Base-by-base conservation (phyloP, 306 rosid genomes). In the Purshia tridentata region DNA sequence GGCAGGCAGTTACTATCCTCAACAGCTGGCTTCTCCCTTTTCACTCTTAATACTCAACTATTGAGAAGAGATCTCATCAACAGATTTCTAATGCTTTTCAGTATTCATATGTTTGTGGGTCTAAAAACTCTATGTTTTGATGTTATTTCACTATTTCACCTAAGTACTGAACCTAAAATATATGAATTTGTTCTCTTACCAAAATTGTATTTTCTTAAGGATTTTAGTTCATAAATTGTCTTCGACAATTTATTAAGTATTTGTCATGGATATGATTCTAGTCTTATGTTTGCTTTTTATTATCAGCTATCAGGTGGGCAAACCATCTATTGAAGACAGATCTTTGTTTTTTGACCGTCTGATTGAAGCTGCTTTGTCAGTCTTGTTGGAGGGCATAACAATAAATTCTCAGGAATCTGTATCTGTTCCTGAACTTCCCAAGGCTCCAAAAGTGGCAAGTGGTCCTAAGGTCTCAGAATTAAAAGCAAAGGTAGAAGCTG, bases 381-480 rank as follows among this genome's bases (percentile, higher is more conserved):
- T 91, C 78, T 73, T 87, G 80, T 51, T 77, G 72, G 97, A 84
- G 84, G 75, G 81, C 70, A 86, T 76, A 76, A 75, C 85, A 45
- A 83, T 85, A 81, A 89, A 82, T 29, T 77, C 88, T 61, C 86
- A 64, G 69, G 82, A 82, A 55, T 66, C 84, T 52, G 76, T 70
- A 68, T 64, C 84, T 74, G 75, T 76, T 70, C 82, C 95, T 54
- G 97, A 91, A 77, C 97, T 94, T 86, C 97, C 97, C 35, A 94
- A 86, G 88, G 99, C 90, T 42, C 99, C 99, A 6, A 87, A 85
- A 78, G 89, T 91, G 69, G 87, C 83, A 3, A 88, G 89, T 77
- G 97, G 97, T 80, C 96, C 96, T 41, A 94, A 94, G 86, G 84
- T 74, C 60, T 94, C 97, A 46, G 99, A 94, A 87, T 81, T 91